Evolutionary conservation across 805 yeast genomes (phyloP).

Genomic region (Pichia sporocuriosa): DNA sequence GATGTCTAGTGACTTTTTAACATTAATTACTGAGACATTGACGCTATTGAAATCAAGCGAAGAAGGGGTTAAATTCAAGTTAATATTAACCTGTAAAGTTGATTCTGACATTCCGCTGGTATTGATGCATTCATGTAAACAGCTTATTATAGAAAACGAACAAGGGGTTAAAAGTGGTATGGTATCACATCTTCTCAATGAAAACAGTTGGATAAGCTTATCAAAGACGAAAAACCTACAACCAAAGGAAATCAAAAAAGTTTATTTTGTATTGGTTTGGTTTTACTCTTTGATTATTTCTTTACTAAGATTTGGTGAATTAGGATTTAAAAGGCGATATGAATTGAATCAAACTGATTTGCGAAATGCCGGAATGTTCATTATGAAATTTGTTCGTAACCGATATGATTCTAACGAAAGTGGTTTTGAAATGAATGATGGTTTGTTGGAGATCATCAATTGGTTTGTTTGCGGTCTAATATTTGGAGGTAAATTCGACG

Average conservation of each 20-base stretch:
- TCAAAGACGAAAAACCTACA: not conserved
- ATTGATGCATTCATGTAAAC: slow-evolving; percentile 46
- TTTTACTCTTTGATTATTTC: slow-evolving; percentile 59
- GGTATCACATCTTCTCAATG: slow-evolving; percentile 14
- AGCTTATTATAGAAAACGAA: slow-evolving; percentile 54
- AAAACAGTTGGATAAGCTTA: slow-evolving; percentile 22
- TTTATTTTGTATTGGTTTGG: slow-evolving; percentile 60
- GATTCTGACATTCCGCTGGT: slow-evolving; percentile 45
- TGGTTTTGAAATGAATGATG: slow-evolving; percentile 1
- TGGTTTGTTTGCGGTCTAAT: slow-evolving; percentile 46
- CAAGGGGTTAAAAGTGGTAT: slow-evolving; percentile 52
- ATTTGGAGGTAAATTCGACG: slow-evolving; percentile 62
- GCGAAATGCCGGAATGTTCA: slow-evolving; percentile 38
- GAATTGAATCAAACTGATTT: slow-evolving; percentile 76
- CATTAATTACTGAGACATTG: slow-evolving; percentile 42
- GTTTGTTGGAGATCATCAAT: slow-evolving; percentile 24
- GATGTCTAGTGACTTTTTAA: slow-evolving; percentile 60
- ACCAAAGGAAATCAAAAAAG: slow-evolving; percentile 40
- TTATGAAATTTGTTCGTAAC: slow-evolving; percentile 36
- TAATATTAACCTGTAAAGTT: slow-evolving; percentile 61
- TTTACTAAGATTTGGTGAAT: slow-evolving; percentile 51
- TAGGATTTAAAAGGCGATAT: slow-evolving; percentile 54
- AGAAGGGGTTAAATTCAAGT: slow-evolving; percentile 36
- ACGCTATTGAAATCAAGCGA: slow-evolving; percentile 19
- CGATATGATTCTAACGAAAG: not conserved